phyloP scores from a whole-genome alignment of 1,284 basidiomycete species.

The Malassezia yamatoensis region DNA sequence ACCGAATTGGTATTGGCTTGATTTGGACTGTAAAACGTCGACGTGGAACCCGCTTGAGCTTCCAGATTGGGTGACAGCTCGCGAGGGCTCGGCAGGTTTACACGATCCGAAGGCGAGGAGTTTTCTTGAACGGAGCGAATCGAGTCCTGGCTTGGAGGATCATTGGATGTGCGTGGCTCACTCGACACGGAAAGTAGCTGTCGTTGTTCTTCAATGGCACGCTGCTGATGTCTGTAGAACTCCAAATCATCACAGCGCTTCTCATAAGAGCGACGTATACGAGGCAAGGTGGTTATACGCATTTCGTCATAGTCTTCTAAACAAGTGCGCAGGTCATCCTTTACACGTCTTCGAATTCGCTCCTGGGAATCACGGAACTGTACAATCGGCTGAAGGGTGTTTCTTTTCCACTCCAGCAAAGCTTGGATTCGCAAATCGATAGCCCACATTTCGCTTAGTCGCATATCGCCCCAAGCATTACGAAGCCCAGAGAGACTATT shows the following conservation, averaged over 20 bases:
- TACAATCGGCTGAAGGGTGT: constrained; percentile 30
- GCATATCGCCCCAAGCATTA: constrained; percentile 17
- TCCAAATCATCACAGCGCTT: constrained; percentile 36
- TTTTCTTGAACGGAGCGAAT: neutral
- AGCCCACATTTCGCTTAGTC: constrained; percentile 16
- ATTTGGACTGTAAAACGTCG: neutral
- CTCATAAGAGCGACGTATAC: constrained; percentile 34
- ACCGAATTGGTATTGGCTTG: neutral
- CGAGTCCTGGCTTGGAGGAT: neutral
- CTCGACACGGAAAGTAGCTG: constrained; percentile 20
- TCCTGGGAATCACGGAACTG: constrained; percentile 41
- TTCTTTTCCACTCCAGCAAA: constrained; percentile 25
- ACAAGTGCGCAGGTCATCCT: constrained; percentile 33
- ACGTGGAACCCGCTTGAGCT: neutral
- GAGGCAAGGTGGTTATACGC: constrained; percentile 29
- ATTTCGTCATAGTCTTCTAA: constrained; percentile 39
- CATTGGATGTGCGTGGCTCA: constrained; percentile 1
- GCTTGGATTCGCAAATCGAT: constrained; percentile 31
- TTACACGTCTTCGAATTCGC: constrained; percentile 38
- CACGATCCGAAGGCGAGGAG: neutral
- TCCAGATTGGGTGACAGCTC: constrained; percentile 8
- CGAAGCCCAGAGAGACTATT: constrained; percentile 21
- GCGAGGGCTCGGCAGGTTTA: neutral
- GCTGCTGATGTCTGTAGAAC: constrained; percentile 28
- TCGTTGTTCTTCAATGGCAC: constrained; percentile 42